Conservation (phyloP, 73 alveolate genomes). For the Paramecium bursaria region DNA sequence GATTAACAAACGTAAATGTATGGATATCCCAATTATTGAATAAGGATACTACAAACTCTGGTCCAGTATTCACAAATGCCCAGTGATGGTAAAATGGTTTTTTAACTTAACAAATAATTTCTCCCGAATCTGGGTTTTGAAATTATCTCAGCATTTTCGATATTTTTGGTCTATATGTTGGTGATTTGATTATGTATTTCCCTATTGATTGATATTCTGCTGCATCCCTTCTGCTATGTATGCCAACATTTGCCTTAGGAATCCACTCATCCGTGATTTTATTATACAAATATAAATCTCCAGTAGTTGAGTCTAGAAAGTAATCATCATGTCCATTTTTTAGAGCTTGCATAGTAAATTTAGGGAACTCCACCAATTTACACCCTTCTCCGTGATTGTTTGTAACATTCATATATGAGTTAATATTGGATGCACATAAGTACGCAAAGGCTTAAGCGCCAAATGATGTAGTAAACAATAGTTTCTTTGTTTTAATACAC, state of each 20-base stretch:
- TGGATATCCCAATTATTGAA: slow-evolving; percentile 67
- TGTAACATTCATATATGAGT: slow-evolving; percentile 52
- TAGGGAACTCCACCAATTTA: slow-evolving; percentile 61
- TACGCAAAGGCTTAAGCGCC: slow-evolving; percentile 67
- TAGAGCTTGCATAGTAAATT: slow-evolving; percentile 34
- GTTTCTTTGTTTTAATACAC: slow-evolving; percentile 68
- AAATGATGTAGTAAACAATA: slow-evolving; percentile 58
- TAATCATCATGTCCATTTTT: slow-evolving; percentile 54
- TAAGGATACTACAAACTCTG: slow-evolving; percentile 45
- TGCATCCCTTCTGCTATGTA: slow-evolving; percentile 68
- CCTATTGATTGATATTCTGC: slow-evolving; percentile 67
- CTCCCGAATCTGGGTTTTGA: not conserved
- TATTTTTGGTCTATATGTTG: slow-evolving; percentile 58
- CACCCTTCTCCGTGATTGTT: slow-evolving; percentile 67
- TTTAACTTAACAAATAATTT: slow-evolving; percentile 51
- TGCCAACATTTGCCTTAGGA: slow-evolving; percentile 62
- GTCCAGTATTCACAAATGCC: slow-evolving; percentile 38
- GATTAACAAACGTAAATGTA: slow-evolving; percentile 49
- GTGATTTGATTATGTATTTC: slow-evolving; percentile 61
- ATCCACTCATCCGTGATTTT: slow-evolving; percentile 67
- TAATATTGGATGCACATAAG: slow-evolving; percentile 58
- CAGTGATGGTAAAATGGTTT: slow-evolving; percentile 57
- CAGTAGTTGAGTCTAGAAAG: slow-evolving; percentile 66
- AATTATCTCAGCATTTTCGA: not conserved
- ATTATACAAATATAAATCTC: slow-evolving; percentile 55